A percentile compares a stretch with the other conserved stretches of the same genome.
Evolutionary conservation across 1,284 basidiomycete species (phyloP).

Genomic region (Cutaneotrichosporon cavernicola): DNA sequence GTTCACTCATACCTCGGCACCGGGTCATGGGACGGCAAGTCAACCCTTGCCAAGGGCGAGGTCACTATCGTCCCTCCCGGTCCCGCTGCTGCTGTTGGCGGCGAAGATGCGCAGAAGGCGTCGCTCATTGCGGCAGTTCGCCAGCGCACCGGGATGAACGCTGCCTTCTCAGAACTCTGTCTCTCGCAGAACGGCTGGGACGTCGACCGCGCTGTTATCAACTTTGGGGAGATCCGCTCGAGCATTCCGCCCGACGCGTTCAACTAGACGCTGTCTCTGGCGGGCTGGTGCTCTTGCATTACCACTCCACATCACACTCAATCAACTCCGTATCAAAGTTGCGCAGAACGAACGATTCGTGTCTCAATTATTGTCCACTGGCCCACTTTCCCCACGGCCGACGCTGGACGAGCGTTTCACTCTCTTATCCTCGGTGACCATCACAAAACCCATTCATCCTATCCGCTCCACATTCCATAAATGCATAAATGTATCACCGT

Average conservation of each 20-base stretch:
- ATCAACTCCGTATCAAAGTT: neutral
- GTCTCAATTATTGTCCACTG: neutral
- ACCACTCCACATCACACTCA: neutral
- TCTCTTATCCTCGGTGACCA: neutral
- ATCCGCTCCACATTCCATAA: neutral
- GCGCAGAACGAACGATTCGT: neutral
- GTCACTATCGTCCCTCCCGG: conserved; percentile 41
- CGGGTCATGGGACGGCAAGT: conserved; percentile 60
- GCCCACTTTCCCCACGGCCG: neutral
- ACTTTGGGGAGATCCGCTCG: conserved; percentile 65
- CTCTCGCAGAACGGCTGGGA: conserved; percentile 78
- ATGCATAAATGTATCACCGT: conserved; percentile 7
- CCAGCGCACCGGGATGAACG: conserved; percentile 70
- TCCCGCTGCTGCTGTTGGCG: neutral
- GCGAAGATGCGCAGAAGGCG: conserved; percentile 20
- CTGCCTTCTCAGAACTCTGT: conserved; percentile 74
- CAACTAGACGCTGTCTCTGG: conserved; percentile 7
- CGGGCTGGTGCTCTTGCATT: neutral
- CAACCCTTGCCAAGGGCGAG: conserved; percentile 41
- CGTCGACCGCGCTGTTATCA: conserved; percentile 67
- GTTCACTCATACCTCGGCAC: conserved; percentile 79
- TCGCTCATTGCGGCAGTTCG: conserved; percentile 62
- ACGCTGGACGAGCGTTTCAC: neutral
- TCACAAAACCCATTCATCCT: conserved; percentile 1
- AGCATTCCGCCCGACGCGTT: conserved; percentile 44